These are phyloP conservation scores for Tetradesmus obliquus DNA, from an alignment of 139 green algal species.

Conservation along the genomic window DNA sequence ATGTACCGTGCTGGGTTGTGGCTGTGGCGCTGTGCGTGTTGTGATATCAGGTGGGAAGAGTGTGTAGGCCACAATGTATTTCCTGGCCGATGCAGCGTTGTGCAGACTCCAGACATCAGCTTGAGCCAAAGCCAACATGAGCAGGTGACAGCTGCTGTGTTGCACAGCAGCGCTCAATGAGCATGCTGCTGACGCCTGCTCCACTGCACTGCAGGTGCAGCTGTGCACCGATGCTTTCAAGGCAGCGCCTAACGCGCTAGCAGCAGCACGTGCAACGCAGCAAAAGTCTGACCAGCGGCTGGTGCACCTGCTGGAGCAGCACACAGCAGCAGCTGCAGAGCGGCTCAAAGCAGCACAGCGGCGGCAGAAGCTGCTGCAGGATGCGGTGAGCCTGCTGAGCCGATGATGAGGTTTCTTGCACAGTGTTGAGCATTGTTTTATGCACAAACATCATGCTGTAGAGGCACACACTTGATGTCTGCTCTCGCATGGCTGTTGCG, in stretches of 20 bases:
- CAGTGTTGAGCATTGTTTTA: not conserved
- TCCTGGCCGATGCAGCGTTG: not conserved
- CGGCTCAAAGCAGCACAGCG: conserved; percentile 5
- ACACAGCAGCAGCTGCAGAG: not conserved
- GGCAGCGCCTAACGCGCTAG: conserved; percentile 35
- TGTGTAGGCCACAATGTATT: no score
- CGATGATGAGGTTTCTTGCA: not conserved
- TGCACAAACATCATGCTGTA: no score
- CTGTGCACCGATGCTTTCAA: conserved; percentile 51
- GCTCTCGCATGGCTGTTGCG: no score
- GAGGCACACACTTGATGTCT: no score
- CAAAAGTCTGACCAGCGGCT: conserved; percentile 41
- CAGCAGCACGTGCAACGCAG: conserved; percentile 23
- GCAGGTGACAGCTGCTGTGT: not conserved
- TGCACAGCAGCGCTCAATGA: not conserved
- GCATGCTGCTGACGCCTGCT: not conserved
- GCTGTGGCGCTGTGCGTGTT: not conserved
- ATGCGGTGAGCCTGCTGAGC: not conserved
- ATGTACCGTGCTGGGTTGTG: not conserved
- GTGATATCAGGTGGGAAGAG: not conserved
- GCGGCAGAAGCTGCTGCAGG: conserved; percentile 29
- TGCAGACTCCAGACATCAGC: not conserved
- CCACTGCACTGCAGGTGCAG: conserved; percentile 40
- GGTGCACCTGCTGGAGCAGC: conserved; percentile 1
- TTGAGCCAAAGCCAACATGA: not conserved